Evolutionary conservation across 1,139 yeast genomes (phyloP), one percentile per base, ranked within the genome.

Genomic region (Sugiyamaella japonica): DNA sequence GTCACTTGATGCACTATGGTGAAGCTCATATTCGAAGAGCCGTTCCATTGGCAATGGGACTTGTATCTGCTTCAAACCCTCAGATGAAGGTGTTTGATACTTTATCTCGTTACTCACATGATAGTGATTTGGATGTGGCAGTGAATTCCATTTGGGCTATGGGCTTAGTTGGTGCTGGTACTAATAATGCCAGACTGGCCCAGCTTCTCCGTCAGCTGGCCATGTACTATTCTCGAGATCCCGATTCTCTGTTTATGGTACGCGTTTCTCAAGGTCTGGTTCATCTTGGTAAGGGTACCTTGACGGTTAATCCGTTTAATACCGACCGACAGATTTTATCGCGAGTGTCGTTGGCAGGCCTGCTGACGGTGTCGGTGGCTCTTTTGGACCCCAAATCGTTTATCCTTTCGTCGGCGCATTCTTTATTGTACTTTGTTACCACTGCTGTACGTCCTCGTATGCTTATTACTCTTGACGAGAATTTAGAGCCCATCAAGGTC

Each of bases 131-230:
- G 64, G 96, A 89, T 68, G 97, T 95, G 56, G 97, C 99, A 4
- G 86, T 86, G 70, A 95, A 91, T 69, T 91, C 99, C 29, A 91
- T 93, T 59, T 91, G 89, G 68, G 85, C 97, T 44, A 91, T 95
- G 99, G 99, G 99, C 56, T 75, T 95, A 61, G 96, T 93, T 62
- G 99, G 99, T 68, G 95, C 97, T 29, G 99, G 99, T 74, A 95
- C 99, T 39, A 91, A 93, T 73, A 95, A 95, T 70, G 99, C 99
- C 7, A 86, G 99, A 76, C 79, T 95, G 63, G 98, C 98, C 1
- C 99, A 93, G 75, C 78, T 95, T 62, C 80, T 95, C 67, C 83
- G 99, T 71, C 98, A 93, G 72, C 80, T 95, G 66, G 98, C 99
- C 1, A 84, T 89, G 54, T 95, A 95, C 72, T 95, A 95, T 70